A percentile compares a stretch with the other conserved stretches of the same genome.
These are phyloP conservation scores for Calonectria henricotiae DNA, from an alignment of 2,329 filamentous ascomycete species.

Conservation along the genomic window DNA sequence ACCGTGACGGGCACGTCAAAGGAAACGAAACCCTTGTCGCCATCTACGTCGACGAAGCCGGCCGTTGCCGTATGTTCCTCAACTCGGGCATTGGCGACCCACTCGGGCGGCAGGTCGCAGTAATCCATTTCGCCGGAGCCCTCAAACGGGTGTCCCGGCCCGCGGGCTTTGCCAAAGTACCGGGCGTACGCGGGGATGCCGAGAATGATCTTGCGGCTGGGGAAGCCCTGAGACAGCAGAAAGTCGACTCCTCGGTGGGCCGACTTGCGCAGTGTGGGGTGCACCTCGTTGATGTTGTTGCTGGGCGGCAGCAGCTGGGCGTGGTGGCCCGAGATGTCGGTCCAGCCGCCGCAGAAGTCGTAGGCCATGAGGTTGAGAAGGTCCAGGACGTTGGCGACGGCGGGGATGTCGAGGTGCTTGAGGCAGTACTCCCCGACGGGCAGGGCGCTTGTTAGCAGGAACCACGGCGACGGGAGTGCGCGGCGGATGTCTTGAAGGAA, in stretches of 20 bases:
- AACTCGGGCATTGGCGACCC: conserved; percentile 59
- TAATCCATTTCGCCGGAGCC: conserved; percentile 73
- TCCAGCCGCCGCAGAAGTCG: conserved; percentile 78
- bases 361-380: conserved; percentile 80
- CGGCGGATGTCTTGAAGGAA: conserved; percentile 71
- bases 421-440: conserved; percentile 76
- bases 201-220: conserved; percentile 72
- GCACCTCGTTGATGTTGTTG: conserved; percentile 43
- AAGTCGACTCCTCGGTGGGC: conserved; percentile 73
- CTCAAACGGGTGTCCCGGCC: conserved; percentile 69
- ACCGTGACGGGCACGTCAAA: conserved; percentile 77
- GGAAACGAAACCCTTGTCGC: conserved; percentile 70
- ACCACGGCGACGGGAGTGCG: conserved; percentile 70
- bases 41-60: conserved; percentile 66
- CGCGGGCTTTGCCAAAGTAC: conserved; percentile 71
- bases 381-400: conserved; percentile 70
- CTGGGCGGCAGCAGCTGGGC: conserved; percentile 71
- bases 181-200: conserved; percentile 77
- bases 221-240: conserved; percentile 69
- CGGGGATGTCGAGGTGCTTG: conserved; percentile 71
- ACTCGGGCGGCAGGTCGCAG: conserved; percentile 72
- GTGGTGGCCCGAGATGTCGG: conserved; percentile 74
- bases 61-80: conserved; percentile 72
- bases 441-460: conserved; percentile 75
- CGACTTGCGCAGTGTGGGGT: conserved; percentile 60